Conservation (phyloP, 495 filamentous ascomycete genomes). For the Trichoderma reesei region DNA sequence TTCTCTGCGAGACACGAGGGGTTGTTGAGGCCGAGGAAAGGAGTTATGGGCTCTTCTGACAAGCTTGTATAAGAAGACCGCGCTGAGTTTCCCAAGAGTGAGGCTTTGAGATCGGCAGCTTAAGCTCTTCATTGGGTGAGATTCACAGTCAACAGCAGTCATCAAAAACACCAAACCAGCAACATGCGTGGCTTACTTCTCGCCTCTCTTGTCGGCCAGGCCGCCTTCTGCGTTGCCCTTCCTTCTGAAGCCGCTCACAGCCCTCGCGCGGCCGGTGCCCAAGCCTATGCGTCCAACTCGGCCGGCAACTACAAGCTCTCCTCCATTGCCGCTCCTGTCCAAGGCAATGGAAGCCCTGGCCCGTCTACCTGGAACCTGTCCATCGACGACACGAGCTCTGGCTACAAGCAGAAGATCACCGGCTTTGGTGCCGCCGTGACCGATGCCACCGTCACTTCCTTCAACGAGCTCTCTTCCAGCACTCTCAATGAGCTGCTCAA, state of each 20-base stretch:
- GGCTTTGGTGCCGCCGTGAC: slow-evolving; percentile 49
- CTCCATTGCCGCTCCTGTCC: slow-evolving; percentile 31
- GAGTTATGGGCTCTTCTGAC: not conserved
- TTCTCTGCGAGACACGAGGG: not conserved
- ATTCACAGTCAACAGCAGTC: not conserved
- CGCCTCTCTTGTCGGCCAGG: not conserved
- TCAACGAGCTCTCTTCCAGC: slow-evolving; percentile 34
- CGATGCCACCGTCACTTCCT: slow-evolving; percentile 43
- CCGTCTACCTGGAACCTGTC: slow-evolving; percentile 39
- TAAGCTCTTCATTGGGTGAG: not conserved
- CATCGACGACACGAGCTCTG: slow-evolving; percentile 38
- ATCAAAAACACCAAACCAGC: not conserved
- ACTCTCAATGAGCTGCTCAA: slow-evolving; percentile 33
- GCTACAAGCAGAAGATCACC: slow-evolving; percentile 39
- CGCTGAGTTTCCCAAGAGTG: not conserved
- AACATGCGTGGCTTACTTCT: not conserved
- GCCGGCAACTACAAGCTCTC: slow-evolving; percentile 37
- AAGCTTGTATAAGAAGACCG: not conserved
- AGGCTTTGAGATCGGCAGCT: not conserved
- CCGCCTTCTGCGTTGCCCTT: not conserved
- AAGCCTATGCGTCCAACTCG: slow-evolving; percentile 36
- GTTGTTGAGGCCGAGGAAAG: not conserved
- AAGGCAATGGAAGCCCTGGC: slow-evolving; percentile 31
- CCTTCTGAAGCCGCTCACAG: not conserved
- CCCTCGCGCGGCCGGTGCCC: slow-evolving; percentile 10